A percentile compares a stretch with the other conserved stretches of the same genome.
phyloP scores from a whole-genome alignment of 208 protist genomes.

The Wallacemonas rigidus region DNA sequence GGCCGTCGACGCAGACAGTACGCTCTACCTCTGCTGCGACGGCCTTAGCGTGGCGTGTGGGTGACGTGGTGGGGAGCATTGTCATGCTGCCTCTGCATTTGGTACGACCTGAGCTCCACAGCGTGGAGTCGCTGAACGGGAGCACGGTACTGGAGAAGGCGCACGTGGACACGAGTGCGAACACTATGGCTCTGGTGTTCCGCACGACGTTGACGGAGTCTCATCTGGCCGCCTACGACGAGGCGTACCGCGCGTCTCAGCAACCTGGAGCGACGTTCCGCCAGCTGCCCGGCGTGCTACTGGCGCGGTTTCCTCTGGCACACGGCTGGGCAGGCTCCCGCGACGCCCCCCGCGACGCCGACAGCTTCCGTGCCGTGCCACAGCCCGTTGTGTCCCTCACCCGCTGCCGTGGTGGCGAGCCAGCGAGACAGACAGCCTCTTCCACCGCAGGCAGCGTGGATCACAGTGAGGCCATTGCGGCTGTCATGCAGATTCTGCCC shows the following conservation, averaged over 20 bases:
- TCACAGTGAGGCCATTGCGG: slow-evolving; percentile 6
- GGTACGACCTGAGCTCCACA: slow-evolving; percentile 59
- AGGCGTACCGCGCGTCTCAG: slow-evolving; percentile 12
- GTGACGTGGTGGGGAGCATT: slow-evolving; percentile 57
- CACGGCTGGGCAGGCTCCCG: slow-evolving; percentile 64
- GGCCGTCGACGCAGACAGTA: not conserved
- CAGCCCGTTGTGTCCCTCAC: slow-evolving; percentile 64
- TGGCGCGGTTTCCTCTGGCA: slow-evolving; percentile 53
- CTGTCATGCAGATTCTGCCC: slow-evolving; percentile 2
- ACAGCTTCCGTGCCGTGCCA: slow-evolving; percentile 71
- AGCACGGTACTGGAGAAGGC: slow-evolving; percentile 45
- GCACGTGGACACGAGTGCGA: slow-evolving; percentile 58
- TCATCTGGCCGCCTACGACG: slow-evolving; percentile 41
- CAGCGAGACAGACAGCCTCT: not conserved
- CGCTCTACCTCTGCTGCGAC: not conserved
- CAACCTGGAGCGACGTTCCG: slow-evolving; percentile 20
- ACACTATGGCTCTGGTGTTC: slow-evolving; percentile 66
- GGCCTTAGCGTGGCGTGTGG: slow-evolving; percentile 26
- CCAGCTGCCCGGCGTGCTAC: slow-evolving; percentile 29
- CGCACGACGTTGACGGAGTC: slow-evolving; percentile 45
- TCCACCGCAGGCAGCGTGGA: not conserved
- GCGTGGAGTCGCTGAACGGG: slow-evolving; percentile 52
- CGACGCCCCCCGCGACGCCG: slow-evolving; percentile 74
- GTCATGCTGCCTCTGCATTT: slow-evolving; percentile 78
- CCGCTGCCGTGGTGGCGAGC: slow-evolving; percentile 8